These are phyloP conservation scores for Xylariaceae sp. DNA, from an alignment of 2,329 filamentous ascomycete species.

Conservation along the genomic window DNA sequence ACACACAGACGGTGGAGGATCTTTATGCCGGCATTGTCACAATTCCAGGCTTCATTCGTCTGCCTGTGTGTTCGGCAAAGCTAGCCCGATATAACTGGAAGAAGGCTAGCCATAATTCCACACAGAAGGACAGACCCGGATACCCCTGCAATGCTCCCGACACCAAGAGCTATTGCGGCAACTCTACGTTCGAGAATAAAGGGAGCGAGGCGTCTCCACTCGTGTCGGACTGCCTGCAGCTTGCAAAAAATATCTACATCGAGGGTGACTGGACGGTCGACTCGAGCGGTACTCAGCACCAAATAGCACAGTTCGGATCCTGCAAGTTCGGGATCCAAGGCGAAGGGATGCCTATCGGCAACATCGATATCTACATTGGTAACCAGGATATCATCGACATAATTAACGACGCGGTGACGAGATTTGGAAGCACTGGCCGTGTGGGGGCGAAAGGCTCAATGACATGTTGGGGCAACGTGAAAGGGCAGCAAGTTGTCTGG, in stretches of 20 bases:
- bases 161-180: slow-evolving; percentile 27
- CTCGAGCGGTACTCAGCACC: slow-evolving; percentile 16
- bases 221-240: slow-evolving; percentile 34
- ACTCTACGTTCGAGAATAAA: slow-evolving; percentile 34
- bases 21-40: slow-evolving; percentile 32
- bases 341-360: slow-evolving; percentile 23
- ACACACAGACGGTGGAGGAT: slow-evolving; percentile 21
- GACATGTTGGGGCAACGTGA: slow-evolving; percentile 22
- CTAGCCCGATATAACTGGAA: slow-evolving; percentile 35
- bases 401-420: slow-evolving; percentile 17
- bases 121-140: slow-evolving; percentile 19
- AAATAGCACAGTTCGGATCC: slow-evolving; percentile 26
- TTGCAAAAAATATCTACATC: slow-evolving; percentile 34
- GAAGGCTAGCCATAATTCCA: slow-evolving; percentile 9
- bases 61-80: slow-evolving; percentile 38
- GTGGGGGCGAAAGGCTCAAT: slow-evolving; percentile 17
- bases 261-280: slow-evolving; percentile 18
- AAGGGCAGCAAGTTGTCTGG: slow-evolving; percentile 22
- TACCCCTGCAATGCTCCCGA: slow-evolving; percentile 36
- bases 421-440: slow-evolving; percentile 17
- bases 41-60: slow-evolving; percentile 35
- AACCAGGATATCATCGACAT: slow-evolving; percentile 23
- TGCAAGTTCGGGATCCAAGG: slow-evolving; percentile 36
- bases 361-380: slow-evolving; percentile 27
- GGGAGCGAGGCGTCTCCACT: slow-evolving; percentile 34